These are phyloP conservation scores for Beauveria sp. DNA, from an alignment of 2,329 filamentous ascomycete genomes.

Conservation along the genomic window DNA sequence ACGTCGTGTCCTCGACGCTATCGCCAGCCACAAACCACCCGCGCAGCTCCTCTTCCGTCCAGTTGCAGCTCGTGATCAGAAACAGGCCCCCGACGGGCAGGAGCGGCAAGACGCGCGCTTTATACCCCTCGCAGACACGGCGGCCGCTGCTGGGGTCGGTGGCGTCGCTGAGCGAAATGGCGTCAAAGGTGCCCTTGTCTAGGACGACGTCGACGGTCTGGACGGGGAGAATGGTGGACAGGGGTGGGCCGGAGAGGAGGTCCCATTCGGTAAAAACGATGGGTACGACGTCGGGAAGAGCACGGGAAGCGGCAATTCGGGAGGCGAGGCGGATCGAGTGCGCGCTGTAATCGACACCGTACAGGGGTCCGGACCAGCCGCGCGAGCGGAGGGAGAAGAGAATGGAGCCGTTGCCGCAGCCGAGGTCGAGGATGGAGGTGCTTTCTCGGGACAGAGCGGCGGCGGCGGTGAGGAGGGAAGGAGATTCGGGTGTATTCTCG, in stretches of 20 bases:
- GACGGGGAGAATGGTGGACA: constrained; percentile 33
- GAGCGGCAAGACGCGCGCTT: constrained; percentile 57
- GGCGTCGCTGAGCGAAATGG: constrained; percentile 68
- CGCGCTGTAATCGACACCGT: constrained; percentile 83
- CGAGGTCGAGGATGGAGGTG: constrained; percentile 73
- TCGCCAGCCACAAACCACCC: constrained; percentile 60
- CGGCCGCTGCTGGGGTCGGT: constrained; percentile 39
- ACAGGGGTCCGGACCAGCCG: constrained; percentile 58
- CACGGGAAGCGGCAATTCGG: constrained; percentile 43
- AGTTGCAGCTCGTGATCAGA: constrained; percentile 93
- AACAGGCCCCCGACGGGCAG: constrained; percentile 66
- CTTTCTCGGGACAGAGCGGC: constrained; percentile 18
- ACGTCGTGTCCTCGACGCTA: constrained; percentile 28
- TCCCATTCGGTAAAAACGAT: constrained; percentile 53
- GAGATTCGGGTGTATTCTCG: constrained; percentile 11
- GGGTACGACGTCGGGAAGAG: constrained; percentile 14
- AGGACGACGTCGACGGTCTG: constrained; percentile 69
- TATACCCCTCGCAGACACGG: constrained; percentile 69
- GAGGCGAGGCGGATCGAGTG: constrained; percentile 67
- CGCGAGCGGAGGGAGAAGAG: constrained; percentile 69
- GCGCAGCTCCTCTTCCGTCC: constrained; percentile 82
- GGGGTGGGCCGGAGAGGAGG: constrained; percentile 41
- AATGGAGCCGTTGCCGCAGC: constrained; percentile 89
- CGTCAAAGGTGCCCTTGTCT: constrained; percentile 99
- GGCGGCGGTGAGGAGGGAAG: not conserved